Conservation (phyloP, 2,329 filamentous ascomycete genomes). For the Colletotrichum liaoningense region DNA sequence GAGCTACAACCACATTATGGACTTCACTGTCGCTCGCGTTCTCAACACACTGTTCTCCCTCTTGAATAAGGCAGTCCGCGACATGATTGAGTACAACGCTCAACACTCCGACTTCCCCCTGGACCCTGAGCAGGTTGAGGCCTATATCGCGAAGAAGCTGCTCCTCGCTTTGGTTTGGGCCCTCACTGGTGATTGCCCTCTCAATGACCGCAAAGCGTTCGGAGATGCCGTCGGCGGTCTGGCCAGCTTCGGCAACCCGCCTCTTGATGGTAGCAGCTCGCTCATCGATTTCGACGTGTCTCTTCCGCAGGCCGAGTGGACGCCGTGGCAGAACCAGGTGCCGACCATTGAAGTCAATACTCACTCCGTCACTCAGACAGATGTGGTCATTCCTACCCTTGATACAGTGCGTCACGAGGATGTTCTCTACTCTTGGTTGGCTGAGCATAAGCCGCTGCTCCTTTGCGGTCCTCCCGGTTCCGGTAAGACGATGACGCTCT, state of each 20-base stretch:
- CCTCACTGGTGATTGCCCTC: constrained; percentile 92
- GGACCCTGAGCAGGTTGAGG: constrained; percentile 89
- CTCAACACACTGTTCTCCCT: constrained; percentile 95
- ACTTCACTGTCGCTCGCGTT: constrained; percentile 91
- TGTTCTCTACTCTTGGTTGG: constrained; percentile 99
- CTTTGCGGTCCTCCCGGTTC: constrained; percentile 98
- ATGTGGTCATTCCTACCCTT: constrained; percentile 97
- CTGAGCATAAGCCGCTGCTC: constrained; percentile 96
- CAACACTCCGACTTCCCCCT: constrained; percentile 95
- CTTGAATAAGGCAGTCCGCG: constrained; percentile 91
- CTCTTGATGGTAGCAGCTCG: constrained; percentile 80
- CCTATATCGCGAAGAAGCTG: constrained; percentile 92
- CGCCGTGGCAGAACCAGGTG: constrained; percentile 93
- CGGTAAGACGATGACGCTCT: constrained; percentile 99
- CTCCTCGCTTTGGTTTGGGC: constrained; percentile 95
- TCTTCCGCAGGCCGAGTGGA: constrained; percentile 89
- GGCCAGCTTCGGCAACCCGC: constrained; percentile 87
- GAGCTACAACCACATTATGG: constrained; percentile 95
- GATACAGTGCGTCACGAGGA: constrained; percentile 98
- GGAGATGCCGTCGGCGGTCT: constrained; percentile 86
- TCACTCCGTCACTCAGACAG: constrained; percentile 96
- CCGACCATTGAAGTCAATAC: constrained; percentile 97
- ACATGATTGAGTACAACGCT: constrained; percentile 94
- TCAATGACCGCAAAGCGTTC: constrained; percentile 87
- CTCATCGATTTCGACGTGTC: constrained; percentile 96